Conservation (phyloP, 1,284 basidiomycete genomes). For the Melanopsichium pennsylvanicum region DNA sequence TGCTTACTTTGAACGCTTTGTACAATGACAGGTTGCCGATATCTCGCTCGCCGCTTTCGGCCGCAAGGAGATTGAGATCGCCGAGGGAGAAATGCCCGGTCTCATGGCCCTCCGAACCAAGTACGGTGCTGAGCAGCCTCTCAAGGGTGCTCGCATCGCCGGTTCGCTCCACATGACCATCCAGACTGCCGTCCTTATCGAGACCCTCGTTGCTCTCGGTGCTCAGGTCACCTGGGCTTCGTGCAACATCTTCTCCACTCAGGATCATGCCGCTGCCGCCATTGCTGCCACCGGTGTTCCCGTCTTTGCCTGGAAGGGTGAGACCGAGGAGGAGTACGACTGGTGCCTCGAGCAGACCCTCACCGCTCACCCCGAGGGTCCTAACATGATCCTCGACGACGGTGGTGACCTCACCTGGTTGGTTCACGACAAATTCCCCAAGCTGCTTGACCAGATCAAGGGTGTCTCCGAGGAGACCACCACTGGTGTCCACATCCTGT, state of each 20-base stretch:
- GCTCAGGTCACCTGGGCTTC: conserved; percentile 99
- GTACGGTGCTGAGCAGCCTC: conserved; percentile 83
- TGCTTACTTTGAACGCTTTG: background rate
- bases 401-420: conserved; percentile 95
- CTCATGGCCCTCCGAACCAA: conserved; percentile 67
- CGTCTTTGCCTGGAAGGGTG: conserved; percentile 99
- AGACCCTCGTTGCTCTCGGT: conserved; percentile 81
- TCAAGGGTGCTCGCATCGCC: conserved; percentile 94
- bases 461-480: conserved; percentile 99
- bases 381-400: conserved; percentile 99
- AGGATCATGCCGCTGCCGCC: conserved; percentile 95
- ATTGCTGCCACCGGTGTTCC: conserved; percentile 98
- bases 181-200: conserved; percentile 73
- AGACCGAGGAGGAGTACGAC: conserved; percentile 97
- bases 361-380: conserved; percentile 78
- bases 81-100: conserved; percentile 71
- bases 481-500: conserved; percentile 98
- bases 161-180: conserved; percentile 81
- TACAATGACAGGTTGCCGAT: conserved; percentile 70
- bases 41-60: conserved; percentile 95
- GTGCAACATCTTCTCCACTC: conserved; percentile 99
- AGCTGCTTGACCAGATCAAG: conserved; percentile 68
- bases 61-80: conserved; percentile 98
- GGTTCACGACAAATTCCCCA: conserved; percentile 82
- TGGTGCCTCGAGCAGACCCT: conserved; percentile 96